phyloP scores from a whole-genome alignment of 208 protist genomes.

The Leishmania braziliensis region DNA sequence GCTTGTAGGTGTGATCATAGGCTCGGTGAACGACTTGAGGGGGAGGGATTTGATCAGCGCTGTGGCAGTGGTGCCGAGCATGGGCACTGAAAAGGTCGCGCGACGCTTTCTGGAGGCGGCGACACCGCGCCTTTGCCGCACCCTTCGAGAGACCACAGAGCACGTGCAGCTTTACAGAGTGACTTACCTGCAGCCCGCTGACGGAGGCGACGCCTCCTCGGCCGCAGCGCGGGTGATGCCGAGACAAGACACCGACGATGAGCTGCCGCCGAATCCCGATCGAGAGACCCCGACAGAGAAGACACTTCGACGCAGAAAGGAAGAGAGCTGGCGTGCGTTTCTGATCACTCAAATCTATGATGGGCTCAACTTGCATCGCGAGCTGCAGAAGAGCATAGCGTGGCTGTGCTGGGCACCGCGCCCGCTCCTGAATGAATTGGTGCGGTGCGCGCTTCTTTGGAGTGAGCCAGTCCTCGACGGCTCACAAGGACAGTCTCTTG shows the following conservation, averaged over 20 bases:
- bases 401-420: conserved; percentile 46
- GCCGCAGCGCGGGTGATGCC: not conserved
- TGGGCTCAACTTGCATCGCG: conserved; percentile 8
- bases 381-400: conserved; percentile 24
- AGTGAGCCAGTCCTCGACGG: conserved; percentile 11
- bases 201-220: not conserved
- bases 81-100: conserved; percentile 17
- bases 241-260: not conserved
- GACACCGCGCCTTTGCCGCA: conserved; percentile 36
- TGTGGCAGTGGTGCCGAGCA: conserved; percentile 15
- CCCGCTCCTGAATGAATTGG: conserved; percentile 54
- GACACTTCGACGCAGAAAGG: not conserved
- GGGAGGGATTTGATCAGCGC: conserved; percentile 29
- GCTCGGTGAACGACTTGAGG: conserved; percentile 33
- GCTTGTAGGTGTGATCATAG: conserved; percentile 36
- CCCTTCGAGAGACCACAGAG: conserved; percentile 33
- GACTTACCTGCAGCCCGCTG: conserved; percentile 2
- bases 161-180: conserved; percentile 16
- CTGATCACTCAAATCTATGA: conserved; percentile 7
- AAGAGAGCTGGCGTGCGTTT: conserved; percentile 4
- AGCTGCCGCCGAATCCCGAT: not conserved
- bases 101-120: conserved; percentile 40
- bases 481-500: not conserved
- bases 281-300: conserved; percentile 10
- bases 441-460: conserved; percentile 34